Evolutionary conservation across 2,329 filamentous ascomycete species (phyloP), one percentile per base, ranked within the genome.

Genomic region (Trichophyton rubrum): DNA sequence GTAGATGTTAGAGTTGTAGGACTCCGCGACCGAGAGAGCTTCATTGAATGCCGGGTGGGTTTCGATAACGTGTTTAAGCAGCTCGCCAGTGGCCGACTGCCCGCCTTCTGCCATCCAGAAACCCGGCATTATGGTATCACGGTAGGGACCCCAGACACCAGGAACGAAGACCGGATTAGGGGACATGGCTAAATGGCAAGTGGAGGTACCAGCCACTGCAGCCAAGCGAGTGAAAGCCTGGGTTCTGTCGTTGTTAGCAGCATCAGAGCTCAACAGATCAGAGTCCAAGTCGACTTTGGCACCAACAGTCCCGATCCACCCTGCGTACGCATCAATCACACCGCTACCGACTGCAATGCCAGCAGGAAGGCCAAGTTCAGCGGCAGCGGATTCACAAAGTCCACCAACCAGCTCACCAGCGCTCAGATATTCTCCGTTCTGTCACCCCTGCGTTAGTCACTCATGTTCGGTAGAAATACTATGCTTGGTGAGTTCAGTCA

Each of bases 301-400:
- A 62, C 93, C 93, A n/a, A 99, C 93, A 1, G 93, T 97, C 63
- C 93, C 93, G 67, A 99, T 93, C 93, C 93, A 99, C 65, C 93
- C 93, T 62, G 93, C 93, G 69, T 99, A 99, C 17, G 93, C 93
- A 72, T 99, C 93, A 70, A 99, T 99, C 65, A 99, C 93, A 73
- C 91, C 91, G 69, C 90, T 95, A 59, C 93, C 93, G 60, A 99
- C 88, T 17, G 93, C 90, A 67, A 96, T 93, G 43, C 91, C 92
- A 20, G 87, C 80, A 3, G 87, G 87, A 2, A 99, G 81, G 6
- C 93, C 92, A 63, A 99, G 84, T 65, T 96, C 88, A 56, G 80
- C 75, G 15, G 88, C 89, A 4, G 93, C 91, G 69, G 88, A 88
- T 64, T 92, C 87, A 68, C 87, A 93, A 17, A 99, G 79, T 0